Conservation (phyloP, 176 grass and related monocot genomes). For the Hsuehochloa calcarea region DNA sequence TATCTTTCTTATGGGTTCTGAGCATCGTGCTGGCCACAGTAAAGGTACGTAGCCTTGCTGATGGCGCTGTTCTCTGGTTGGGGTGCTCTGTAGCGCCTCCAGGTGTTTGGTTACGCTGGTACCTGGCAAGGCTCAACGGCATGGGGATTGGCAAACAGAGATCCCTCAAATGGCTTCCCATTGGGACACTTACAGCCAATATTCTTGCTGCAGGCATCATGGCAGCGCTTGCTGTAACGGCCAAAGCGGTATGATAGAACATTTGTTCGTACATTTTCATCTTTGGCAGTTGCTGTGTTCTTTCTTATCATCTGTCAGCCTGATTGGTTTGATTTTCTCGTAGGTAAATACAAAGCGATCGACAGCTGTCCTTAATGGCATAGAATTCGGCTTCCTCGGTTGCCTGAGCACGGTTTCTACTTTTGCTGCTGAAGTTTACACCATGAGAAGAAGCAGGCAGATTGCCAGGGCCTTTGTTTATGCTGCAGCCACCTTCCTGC, state of each 20-base stretch:
- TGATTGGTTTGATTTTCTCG: slow-evolving; percentile 2
- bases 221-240: slow-evolving; percentile 57
- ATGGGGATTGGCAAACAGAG: slow-evolving; percentile 59
- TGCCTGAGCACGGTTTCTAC: slow-evolving; percentile 97
- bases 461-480: slow-evolving; percentile 67
- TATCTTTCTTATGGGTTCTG: slow-evolving; percentile 63
- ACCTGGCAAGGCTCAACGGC: slow-evolving; percentile 79
- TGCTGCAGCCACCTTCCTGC: slow-evolving; percentile 53
- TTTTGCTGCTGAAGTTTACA: slow-evolving; percentile 88
- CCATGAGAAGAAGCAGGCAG: slow-evolving; percentile 76
- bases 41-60: slow-evolving; percentile 49
- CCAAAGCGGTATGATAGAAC: slow-evolving; percentile 59
- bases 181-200: slow-evolving; percentile 87
- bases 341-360: slow-evolving; percentile 70
- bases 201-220: slow-evolving; percentile 78
- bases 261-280: background rate
- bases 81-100: slow-evolving; percentile 75
- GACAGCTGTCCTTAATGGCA: slow-evolving; percentile 52
- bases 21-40: slow-evolving; percentile 53
- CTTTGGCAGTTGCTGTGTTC: background rate
- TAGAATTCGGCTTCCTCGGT: slow-evolving; percentile 81
- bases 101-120: slow-evolving; percentile 89
- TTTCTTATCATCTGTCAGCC: background rate
- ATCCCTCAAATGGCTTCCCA: slow-evolving; percentile 76
- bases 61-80: slow-evolving; percentile 65